Conservation (phyloP, 73 alveolate species). For the Paramecium sonneborni region DNA sequence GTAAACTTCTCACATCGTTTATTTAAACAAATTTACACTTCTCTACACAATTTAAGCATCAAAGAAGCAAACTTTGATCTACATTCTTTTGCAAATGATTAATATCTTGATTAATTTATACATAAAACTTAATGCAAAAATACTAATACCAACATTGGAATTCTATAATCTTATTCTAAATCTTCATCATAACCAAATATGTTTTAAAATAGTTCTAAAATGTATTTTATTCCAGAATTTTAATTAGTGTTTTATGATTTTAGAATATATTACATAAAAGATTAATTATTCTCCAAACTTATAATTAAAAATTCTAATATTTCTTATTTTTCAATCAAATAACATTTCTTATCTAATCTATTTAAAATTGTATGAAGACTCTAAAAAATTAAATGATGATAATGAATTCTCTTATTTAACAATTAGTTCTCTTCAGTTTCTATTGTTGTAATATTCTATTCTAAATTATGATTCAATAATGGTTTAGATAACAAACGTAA, state of each 20-base stretch:
- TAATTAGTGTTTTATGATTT: neutral
- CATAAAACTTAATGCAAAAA: neutral
- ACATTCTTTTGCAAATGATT: slow-evolving; percentile 16
- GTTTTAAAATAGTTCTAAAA: neutral
- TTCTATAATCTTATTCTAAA: neutral
- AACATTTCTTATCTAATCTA: neutral
- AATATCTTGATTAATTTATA: neutral
- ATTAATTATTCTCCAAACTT: neutral
- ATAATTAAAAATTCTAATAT: neutral
- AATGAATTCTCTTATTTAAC: neutral
- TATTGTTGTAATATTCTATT: neutral
- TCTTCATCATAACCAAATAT: neutral
- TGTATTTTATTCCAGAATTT: neutral
- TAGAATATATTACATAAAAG: neutral
- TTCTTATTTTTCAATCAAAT: neutral
- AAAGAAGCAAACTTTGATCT: neutral
- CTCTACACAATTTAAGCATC: neutral
- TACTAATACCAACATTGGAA: neutral
- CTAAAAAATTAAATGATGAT: neutral
- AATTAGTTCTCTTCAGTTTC: neutral
- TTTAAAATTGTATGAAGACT: neutral
- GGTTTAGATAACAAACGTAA: neutral
- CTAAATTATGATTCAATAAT: neutral
- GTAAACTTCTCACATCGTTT: neutral
- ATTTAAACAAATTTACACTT: neutral